Base-by-base conservation (phyloP, 345 rosid species). In the Gossypium mustelinum region DNA sequence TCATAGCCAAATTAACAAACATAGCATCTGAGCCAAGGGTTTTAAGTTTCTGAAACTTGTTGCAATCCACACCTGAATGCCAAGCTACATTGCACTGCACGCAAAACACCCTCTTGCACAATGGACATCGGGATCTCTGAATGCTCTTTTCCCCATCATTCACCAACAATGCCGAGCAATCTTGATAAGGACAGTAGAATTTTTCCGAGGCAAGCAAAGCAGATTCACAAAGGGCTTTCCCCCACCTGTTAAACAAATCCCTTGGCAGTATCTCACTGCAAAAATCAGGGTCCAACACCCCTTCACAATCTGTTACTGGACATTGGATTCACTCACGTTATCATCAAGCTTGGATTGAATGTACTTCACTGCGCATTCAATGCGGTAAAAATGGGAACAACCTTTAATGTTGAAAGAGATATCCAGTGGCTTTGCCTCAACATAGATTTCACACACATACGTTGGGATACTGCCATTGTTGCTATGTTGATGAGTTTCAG, bases 141-240 rank as follows among this genome's bases (percentile, higher is more conserved):
- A 18, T 56, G 10, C 2, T 47, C 56, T 20, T 47, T 4, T 68
- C 44, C 2, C 82, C 83, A 60, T 87, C 89, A 10, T 82, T 62
- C 25, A 87, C 71, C 86, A 87, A 45, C 80, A 85, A 10, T 0
- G 73, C 79, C 10, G 88, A 87, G 75, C 89, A 89, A 76, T 89
- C 90, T 66, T 78, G 73, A 72, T 14, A 84, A 0, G 85, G 83
- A 47, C 86, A 82, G 54, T 83, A 89, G 51, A 87, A 80, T 65
- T 79, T 89, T 24, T 82, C 74, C 1, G 62, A 18, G 9, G 62
- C 71, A 34, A 11, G 67, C 3, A 74, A 7, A 41, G 58, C 50
- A 1, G 27, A 29, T 48, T 63, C 71, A 16, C 77, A 64, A 43
- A 87, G 79, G 11, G 86, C 81, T 20, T 29, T 64, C 2, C 86